These are phyloP conservation scores for Fraxinus xanthoxyloides DNA, from an alignment of 305 asterid genomes.

Conservation along the genomic window DNA sequence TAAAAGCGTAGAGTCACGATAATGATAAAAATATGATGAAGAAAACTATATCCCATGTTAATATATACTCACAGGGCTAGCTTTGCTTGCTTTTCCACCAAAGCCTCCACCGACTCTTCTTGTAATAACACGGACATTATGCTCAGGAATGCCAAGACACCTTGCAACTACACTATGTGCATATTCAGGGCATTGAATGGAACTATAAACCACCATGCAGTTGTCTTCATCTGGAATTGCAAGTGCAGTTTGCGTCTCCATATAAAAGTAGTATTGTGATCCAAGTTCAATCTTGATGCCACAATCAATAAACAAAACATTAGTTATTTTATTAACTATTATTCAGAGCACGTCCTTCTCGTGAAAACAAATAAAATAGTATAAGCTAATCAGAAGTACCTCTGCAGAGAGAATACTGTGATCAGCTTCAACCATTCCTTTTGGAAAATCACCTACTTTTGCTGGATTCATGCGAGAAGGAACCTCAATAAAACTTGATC, in stretches of 20 bases:
- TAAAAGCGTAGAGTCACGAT: background rate
- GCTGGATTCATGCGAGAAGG: slow-evolving; percentile 47
- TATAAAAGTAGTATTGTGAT: slow-evolving; percentile 74
- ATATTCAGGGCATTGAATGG: slow-evolving; percentile 59
- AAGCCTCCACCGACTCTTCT: slow-evolving; percentile 84
- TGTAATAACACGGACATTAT: slow-evolving; percentile 68
- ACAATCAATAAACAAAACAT: background rate
- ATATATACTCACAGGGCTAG: slow-evolving; percentile 58
- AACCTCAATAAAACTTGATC: slow-evolving; percentile 60
- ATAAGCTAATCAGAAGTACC: slow-evolving; percentile 35
- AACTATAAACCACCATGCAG: slow-evolving; percentile 71
- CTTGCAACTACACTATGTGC: slow-evolving; percentile 54
- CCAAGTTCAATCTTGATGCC: slow-evolving; percentile 54
- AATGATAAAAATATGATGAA: background rate
- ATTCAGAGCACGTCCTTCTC: background rate
- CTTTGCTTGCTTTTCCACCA: slow-evolving; percentile 66
- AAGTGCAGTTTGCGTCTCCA: slow-evolving; percentile 83
- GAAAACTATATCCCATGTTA: slow-evolving; percentile 1
- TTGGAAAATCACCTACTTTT: slow-evolving; percentile 66
- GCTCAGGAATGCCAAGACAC: slow-evolving; percentile 71
- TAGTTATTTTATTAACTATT: background rate
- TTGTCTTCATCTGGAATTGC: slow-evolving; percentile 90
- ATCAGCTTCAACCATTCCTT: slow-evolving; percentile 97
- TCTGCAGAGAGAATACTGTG: slow-evolving; percentile 70
- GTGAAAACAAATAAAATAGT: background rate